Base-by-base conservation (phyloP, 495 filamentous ascomycete genomes). In the Penicillium samsonianum region DNA sequence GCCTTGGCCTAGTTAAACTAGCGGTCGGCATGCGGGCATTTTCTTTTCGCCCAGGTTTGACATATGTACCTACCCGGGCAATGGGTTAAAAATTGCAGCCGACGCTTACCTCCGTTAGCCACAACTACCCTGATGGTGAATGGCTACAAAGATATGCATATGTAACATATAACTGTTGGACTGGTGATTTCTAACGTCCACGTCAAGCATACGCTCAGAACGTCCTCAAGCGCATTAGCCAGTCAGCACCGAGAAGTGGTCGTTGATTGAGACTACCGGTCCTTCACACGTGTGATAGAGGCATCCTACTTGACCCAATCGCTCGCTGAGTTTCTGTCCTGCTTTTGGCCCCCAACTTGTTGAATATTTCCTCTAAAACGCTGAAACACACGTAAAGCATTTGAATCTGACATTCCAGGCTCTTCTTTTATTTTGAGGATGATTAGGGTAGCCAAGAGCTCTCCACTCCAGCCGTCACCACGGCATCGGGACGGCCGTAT, bases 381-480 rank as follows among this genome's bases (percentile, higher is more conserved):
- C 25, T 30, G 0, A 17, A 41, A 25, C 14, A 20, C n/a, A 22
- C 33, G 2, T 16, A 1, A 51, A 5, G 20, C n/a, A 30, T n/a
- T 33, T 17, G 9, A 30, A 30, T 44, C 38, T 33, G 38, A 45
- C 43, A 49, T 45, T 30, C 53, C 30, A 22, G 22, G 17, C 28
- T 47, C 5, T 47, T 28, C 26, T 37, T 14, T 20, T 0, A 5
- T 20, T 33, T 42, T 37, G 40, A 64, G 61, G 57, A 61, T 55
- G 55, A 59, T 54, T 60, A 62, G 47, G 50, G 58, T 55, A 53
- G 47, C 30, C 25, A 59, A 46, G 50, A 37, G 19, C n/a, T 38
- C 60, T 30, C 51, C 60, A 50, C 56, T 16, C 46, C 50, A 37
- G 58, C 61, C 55, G 25, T 63, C 45, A 50, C 57, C 61, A 53